A percentile compares a stretch with the other conserved stretches of the same genome.
phyloP scores from a whole-genome alignment of 1,139 yeast genomes.

The Hansenula lynferdii region DNA sequence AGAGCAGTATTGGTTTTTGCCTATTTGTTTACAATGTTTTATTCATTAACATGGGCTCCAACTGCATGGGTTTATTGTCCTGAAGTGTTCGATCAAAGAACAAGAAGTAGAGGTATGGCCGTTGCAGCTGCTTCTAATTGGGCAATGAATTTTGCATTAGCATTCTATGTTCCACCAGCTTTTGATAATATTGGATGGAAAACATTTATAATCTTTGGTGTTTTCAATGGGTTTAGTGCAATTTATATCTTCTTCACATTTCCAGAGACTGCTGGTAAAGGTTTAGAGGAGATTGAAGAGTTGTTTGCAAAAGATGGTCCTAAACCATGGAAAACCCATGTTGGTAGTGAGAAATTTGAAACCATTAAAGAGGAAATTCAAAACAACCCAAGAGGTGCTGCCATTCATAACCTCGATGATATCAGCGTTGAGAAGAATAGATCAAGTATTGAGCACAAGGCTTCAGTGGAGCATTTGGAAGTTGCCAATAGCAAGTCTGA shows the following conservation, averaged over 20 bases:
- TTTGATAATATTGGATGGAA: constrained; percentile 43
- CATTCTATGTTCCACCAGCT: constrained; percentile 43
- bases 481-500: too few relatives aligned
- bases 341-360: constrained; percentile 3
- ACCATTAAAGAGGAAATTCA: not conserved
- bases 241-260: constrained; percentile 48
- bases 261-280: constrained; percentile 62
- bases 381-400: not conserved
- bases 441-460: not conserved
- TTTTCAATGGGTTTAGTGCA: constrained; percentile 45
- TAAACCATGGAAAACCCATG: constrained; percentile 40
- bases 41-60: constrained; percentile 56
- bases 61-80: constrained; percentile 37
- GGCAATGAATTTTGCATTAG: constrained; percentile 41
- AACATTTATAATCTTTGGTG: constrained; percentile 42
- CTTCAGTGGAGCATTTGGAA: too few relatives aligned
- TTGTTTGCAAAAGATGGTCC: constrained; percentile 48
- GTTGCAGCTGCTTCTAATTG: constrained; percentile 49
- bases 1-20: constrained; percentile 53
- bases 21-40: constrained; percentile 48
- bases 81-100: constrained; percentile 36
- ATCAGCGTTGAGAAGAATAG: too few relatives aligned
- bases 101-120: constrained; percentile 36
- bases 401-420: not conserved
- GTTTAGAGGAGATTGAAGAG: constrained; percentile 57